phyloP scores from a whole-genome alignment of 2,329 filamentous ascomycete species.

The Purpureocillium takamizusanense region DNA sequence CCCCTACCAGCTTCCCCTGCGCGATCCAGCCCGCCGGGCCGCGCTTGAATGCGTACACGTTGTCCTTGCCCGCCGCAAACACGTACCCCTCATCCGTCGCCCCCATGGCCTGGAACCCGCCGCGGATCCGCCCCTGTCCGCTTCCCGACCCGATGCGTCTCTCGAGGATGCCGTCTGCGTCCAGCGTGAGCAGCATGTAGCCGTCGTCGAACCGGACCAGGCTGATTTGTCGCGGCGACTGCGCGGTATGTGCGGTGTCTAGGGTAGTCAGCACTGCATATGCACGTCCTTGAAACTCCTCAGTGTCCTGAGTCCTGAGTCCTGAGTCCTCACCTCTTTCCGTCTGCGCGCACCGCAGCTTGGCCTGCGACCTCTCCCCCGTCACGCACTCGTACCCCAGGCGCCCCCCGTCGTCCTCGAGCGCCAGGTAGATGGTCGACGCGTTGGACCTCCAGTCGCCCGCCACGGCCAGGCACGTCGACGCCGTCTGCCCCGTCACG shows the following conservation, averaged over 20 bases:
- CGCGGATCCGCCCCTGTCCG: too few species aligned
- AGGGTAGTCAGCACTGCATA: too few species aligned
- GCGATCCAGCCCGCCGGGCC: constrained; percentile 6
- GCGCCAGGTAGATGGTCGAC: constrained; percentile 7
- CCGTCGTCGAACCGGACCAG: constrained; percentile 7
- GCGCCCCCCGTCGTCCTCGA: constrained; percentile 7
- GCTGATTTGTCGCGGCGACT: constrained; percentile 6
- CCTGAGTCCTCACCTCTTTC: too few species aligned
- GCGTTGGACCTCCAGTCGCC: constrained; percentile 9
- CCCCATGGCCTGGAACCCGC: constrained; percentile 6
- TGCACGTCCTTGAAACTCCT: constrained; percentile 7
- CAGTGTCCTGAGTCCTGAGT: constrained; percentile 5
- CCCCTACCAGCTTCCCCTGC: not conserved
- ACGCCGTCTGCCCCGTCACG: constrained; percentile 6
- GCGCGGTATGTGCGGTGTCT: not conserved
- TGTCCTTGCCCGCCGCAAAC: constrained; percentile 9
- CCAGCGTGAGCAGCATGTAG: constrained; percentile 9
- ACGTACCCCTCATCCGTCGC: constrained; percentile 9
- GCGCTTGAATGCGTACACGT: constrained; percentile 9
- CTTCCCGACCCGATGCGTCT: too few species aligned
- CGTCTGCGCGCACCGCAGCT: constrained; percentile 8
- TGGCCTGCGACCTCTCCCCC: constrained; percentile 6
- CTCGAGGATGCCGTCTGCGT: constrained; percentile 4
- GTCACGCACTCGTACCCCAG: constrained; percentile 11
- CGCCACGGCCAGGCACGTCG: constrained; percentile 9